Evolutionary conservation across 192 early-diverging fungal species (phyloP).

Genomic region (Paraglomus brasilianum): DNA sequence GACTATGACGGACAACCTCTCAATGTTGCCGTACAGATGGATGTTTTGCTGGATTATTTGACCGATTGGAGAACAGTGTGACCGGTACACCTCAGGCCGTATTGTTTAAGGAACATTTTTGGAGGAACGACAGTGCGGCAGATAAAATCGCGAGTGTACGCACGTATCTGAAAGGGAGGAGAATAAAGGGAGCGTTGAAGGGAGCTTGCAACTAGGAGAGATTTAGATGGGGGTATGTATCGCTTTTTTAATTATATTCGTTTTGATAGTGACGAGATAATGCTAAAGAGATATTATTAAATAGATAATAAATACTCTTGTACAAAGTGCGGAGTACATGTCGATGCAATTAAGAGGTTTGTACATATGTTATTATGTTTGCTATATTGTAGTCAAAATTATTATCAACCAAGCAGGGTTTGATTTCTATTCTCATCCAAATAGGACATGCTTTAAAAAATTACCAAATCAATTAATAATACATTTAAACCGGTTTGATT

Average conservation of each 20-base stretch:
- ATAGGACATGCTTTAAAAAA: constrained; percentile 50
- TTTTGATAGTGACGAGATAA: constrained; percentile 16
- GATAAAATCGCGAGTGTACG: constrained; percentile 54
- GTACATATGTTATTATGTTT: neutral
- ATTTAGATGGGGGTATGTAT: constrained; percentile 52
- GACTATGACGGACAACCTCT: constrained; percentile 53
- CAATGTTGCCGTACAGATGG: constrained; percentile 59
- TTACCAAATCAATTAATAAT: constrained; percentile 58
- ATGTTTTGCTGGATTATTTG: constrained; percentile 59
- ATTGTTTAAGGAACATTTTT: constrained; percentile 52
- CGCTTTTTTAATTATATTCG: neutral
- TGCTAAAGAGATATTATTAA: neutral
- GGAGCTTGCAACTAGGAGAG: constrained; percentile 59
- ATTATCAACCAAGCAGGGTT: no score
- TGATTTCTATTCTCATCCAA: no score
- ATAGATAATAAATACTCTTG: constrained; percentile 56
- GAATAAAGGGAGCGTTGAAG: constrained; percentile 51
- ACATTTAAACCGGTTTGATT: constrained; percentile 66
- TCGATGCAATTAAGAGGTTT: constrained; percentile 58
- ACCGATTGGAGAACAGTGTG: constrained; percentile 52
- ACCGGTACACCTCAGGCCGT: constrained; percentile 45
- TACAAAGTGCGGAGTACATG: constrained; percentile 50
- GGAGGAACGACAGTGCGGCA: constrained; percentile 59
- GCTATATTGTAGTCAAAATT: no score
- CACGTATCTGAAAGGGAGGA: constrained; percentile 56